Base-by-base conservation (phyloP, 495 filamentous ascomycete genomes). In the Parmelia sp. region DNA sequence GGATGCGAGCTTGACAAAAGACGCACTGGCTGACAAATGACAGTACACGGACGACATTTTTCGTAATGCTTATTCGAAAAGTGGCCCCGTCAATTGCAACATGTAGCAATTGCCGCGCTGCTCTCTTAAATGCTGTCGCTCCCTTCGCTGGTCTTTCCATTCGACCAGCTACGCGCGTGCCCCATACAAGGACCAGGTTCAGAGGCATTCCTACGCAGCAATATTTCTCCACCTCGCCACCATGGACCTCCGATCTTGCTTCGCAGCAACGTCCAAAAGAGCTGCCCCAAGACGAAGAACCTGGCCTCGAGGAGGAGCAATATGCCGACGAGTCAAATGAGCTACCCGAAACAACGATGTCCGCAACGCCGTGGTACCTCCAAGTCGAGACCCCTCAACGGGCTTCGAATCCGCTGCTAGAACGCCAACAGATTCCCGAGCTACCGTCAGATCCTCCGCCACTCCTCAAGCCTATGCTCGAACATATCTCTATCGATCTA, bases 281-380 rank as follows among this genome's bases (percentile, higher is more conserved):
- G n/a, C 4, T 5, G 15, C 1, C 37, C 8, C 21, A 6, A 44
- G 58, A 40, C n/a, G 9, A 45, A 4, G 59, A 57, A 23, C 35
- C 31, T 21, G 29, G 15, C 36, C 11, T 56, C 14, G 58, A 62
- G 27, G 21, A 8, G 17, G 36, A 66, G n/a, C 58, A 23, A 17
- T 19, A 45, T n/a, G 25, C 23, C 35, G 49, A 36, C 33, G 51
- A 37, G 23, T 40, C 57, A 36, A 35, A 59, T 35, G 55, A 58
- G 14, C 14, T 17, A 25, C 40, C n/a, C 5, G 31, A 49, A 12
- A 27, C 58, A 36, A 45, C 31, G 14, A 2, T 49, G 8, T 62
- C 67, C 17, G 49, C 25, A 21, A 58, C 82, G 2, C 92, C 93
- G 9, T 98, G 94, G 94, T 97, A 96, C 75, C 83, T 97, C 49